Evolutionary conservation across 2,329 filamentous ascomycete genomes (phyloP), one percentile per base, ranked within the genome.

Genomic region (Amesomyces nigricolor): DNA sequence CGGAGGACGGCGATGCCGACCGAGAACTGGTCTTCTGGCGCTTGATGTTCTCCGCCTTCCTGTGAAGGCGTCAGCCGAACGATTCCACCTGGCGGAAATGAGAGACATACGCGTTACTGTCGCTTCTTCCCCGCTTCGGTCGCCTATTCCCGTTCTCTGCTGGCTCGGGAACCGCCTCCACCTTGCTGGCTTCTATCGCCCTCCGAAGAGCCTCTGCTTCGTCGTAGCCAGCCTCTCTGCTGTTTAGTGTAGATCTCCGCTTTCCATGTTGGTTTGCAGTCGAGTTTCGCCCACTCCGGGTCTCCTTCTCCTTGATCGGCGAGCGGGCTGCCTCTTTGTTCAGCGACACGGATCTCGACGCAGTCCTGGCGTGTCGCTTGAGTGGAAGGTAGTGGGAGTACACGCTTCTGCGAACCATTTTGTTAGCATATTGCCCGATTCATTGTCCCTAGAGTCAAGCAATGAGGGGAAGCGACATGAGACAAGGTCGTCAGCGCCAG

Each of bases 211-310:
- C 86, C 69, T 95, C 90, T 64, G 95, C 91, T 71, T 99, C 94
- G 62, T 97, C 91, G 65, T 97, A 97, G 19, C 91, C 92, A 42
- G 92, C 91, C 70, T 91, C 88, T 59, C 92, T 85, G 69, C 94
- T 99, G 68, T 97, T 96, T 90, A 97, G 96, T 6, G 94, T 99
- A 17, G 91, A 96, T 29, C 94, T 83, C 57, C 94, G 83, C 70
- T 96, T 97, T 38, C 86, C 84, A 51, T 82, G 79, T 52, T 83
- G 79, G 43, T 73, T 73, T 10, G 73, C 68, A 1, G 76, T 73
- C 9, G 75, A 76, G 52, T 75, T 75, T 47, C 77, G 82, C 61
- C 74, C 81, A 67, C 70, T 82, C 73, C 81, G 83, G 63, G 73
- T 75, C 65, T 75, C 77, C 63, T 74, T 78, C 67, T 71, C 73